Conservation (phyloP, 148 eudicot genomes). For the Drosera capensis region DNA sequence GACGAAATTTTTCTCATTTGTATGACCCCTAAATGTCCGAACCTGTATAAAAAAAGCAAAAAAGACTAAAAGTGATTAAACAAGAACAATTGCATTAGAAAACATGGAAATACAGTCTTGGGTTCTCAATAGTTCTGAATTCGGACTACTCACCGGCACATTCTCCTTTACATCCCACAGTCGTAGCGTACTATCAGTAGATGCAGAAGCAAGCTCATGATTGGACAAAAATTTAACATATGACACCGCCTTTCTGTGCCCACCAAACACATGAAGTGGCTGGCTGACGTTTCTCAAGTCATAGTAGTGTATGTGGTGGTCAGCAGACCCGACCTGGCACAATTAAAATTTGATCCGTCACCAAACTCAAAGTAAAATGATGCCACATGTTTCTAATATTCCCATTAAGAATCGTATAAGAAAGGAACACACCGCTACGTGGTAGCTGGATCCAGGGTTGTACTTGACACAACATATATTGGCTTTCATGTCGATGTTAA, state of each 20-base stretch:
- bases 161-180: constrained; percentile 64
- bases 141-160: constrained; percentile 36
- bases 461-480: constrained; percentile 73
- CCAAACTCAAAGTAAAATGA: constrained; percentile 10
- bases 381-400: not conserved
- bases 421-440: constrained; percentile 40
- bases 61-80: not conserved
- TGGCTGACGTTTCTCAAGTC: constrained; percentile 50
- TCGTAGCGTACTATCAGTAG: constrained; percentile 64
- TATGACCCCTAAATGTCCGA: constrained; percentile 72
- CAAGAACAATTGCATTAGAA: not conserved
- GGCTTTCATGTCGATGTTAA: constrained; percentile 72
- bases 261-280: constrained; percentile 55
- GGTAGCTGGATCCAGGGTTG: constrained; percentile 57
- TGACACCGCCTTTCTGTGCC: constrained; percentile 61
- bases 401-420: not conserved
- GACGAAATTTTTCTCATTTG: constrained; percentile 85
- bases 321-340: constrained; percentile 89
- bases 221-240: constrained; percentile 62
- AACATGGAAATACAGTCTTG: too few relatives aligned
- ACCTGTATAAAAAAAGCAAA: constrained; percentile 23
- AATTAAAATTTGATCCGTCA: too few relatives aligned
- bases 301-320: constrained; percentile 62
- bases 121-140: not conserved
- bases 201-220: constrained; percentile 66